phyloP scores from a whole-genome alignment of 768 basidiomycete species.

The Hemileccinum rubropunctum region DNA sequence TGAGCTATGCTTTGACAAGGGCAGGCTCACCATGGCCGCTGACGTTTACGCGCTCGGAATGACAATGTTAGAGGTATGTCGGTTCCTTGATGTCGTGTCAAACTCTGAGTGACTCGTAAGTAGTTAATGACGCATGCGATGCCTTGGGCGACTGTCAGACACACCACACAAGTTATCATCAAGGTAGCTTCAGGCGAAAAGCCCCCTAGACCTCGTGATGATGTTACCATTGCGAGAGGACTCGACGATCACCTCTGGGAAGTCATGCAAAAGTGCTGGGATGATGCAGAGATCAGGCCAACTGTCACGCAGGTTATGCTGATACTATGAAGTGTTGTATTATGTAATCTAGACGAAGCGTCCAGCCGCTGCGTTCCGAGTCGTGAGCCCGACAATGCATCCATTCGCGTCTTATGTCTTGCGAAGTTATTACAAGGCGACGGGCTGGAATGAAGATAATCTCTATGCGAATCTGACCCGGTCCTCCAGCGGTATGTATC shows the following conservation, averaged over 20 bases:
- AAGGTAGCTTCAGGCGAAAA: conserved; percentile 40
- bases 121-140: conserved; percentile 54
- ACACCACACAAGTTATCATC: conserved; percentile 51
- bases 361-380: background rate
- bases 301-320: conserved; percentile 36
- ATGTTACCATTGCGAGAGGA: conserved; percentile 37
- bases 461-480: conserved; percentile 87
- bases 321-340: conserved; percentile 12
- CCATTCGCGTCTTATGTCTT: conserved; percentile 87
- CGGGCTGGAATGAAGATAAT: conserved; percentile 97
- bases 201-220: conserved; percentile 40
- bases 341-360: conserved; percentile 12
- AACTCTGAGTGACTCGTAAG: conserved; percentile 2
- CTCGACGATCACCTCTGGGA: conserved; percentile 47
- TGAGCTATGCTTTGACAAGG: conserved; percentile 50
- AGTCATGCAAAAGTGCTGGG: conserved; percentile 44
- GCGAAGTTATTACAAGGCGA: conserved; percentile 85
- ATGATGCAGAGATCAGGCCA: conserved; percentile 37
- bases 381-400: conserved; percentile 52
- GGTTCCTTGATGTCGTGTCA: background rate
- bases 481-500: conserved; percentile 72
- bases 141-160: conserved; percentile 49
- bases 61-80: conserved; percentile 53
- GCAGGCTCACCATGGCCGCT: conserved; percentile 43
- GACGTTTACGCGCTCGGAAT: conserved; percentile 58